phyloP scores from a whole-genome alignment of 169 alveolate species.

The Plasmodium vinckei region DNA sequence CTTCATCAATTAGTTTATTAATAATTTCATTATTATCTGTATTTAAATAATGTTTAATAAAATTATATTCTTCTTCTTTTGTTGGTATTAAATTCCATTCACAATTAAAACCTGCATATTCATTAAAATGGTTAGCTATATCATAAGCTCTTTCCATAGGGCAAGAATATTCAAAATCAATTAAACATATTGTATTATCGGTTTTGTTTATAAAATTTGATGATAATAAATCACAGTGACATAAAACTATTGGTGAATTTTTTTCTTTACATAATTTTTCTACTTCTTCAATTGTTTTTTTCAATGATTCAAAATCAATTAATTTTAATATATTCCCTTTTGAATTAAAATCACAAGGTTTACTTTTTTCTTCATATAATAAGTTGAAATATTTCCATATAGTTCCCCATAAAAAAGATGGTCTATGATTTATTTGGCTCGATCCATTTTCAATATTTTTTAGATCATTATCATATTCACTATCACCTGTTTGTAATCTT shows the following conservation, averaged over 20 bases:
- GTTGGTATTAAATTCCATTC: slow-evolving; percentile 79
- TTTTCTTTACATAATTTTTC: slow-evolving; percentile 75
- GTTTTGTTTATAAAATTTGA: slow-evolving; percentile 79
- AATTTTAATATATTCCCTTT: slow-evolving; percentile 47
- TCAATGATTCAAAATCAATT: slow-evolving; percentile 14
- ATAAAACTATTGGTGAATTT: slow-evolving; percentile 84
- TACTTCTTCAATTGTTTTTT: slow-evolving; percentile 40
- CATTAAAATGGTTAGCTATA: slow-evolving; percentile 86
- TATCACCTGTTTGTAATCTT: slow-evolving; percentile 18
- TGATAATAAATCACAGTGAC: slow-evolving; percentile 83
- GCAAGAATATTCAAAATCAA: slow-evolving; percentile 85
- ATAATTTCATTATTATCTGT: slow-evolving; percentile 62
- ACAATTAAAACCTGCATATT: slow-evolving; percentile 80
- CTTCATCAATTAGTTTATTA: slow-evolving; percentile 70
- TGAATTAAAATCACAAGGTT: background rate
- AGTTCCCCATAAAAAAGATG: slow-evolving; percentile 81
- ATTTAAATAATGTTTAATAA: slow-evolving; percentile 66
- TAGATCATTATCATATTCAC: too few relatives aligned
- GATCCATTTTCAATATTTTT: background rate
- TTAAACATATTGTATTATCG: slow-evolving; percentile 65
- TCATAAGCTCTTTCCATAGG: slow-evolving; percentile 87
- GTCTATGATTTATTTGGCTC: slow-evolving; percentile 38
- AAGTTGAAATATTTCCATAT: slow-evolving; percentile 81
- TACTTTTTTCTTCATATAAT: slow-evolving; percentile 36
- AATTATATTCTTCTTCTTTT: slow-evolving; percentile 76